Conservation (phyloP, 805 yeast genomes). For the Ogataea nonfermentans region DNA sequence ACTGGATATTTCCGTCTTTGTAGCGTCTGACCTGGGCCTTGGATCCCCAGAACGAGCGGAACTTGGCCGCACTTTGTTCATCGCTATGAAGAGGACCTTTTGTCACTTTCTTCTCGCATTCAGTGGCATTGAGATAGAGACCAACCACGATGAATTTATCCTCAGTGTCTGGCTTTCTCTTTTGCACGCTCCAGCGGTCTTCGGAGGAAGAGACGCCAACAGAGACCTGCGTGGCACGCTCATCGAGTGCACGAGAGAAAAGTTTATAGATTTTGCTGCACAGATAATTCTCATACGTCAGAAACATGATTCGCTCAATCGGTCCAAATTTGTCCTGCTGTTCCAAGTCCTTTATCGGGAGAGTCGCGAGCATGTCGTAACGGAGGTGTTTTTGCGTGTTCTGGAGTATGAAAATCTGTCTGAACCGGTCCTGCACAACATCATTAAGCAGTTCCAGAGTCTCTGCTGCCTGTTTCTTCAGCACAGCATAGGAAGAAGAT, state of each 20-base stretch:
- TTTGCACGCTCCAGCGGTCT: constrained; percentile 41
- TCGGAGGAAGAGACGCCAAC: constrained; percentile 26
- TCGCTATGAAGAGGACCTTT: constrained; percentile 77
- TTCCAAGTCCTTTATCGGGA: constrained; percentile 45
- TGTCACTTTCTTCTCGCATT: constrained; percentile 78
- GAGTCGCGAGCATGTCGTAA: constrained; percentile 60
- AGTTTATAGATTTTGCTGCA: constrained; percentile 59
- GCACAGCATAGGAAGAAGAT: constrained; percentile 55
- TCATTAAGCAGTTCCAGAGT: constrained; percentile 72
- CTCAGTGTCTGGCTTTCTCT: constrained; percentile 49
- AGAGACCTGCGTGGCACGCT: constrained; percentile 40
- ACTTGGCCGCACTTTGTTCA: constrained; percentile 54
- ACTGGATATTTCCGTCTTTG: constrained; percentile 86
- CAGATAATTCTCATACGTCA: constrained; percentile 66
- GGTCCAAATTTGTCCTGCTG: constrained; percentile 55
- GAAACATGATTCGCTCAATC: constrained; percentile 65
- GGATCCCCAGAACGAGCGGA: constrained; percentile 86
- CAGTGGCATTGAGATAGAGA: constrained; percentile 63
- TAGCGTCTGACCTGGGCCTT: constrained; percentile 85
- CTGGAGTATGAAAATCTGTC: constrained; percentile 66
- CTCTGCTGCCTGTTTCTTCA: constrained; percentile 64
- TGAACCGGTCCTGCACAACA: constrained; percentile 79
- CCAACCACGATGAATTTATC: constrained; percentile 50
- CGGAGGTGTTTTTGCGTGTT: constrained; percentile 52
- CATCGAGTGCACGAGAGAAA: constrained; percentile 56